Evolutionary conservation across 2,329 filamentous ascomycete genomes (phyloP).

Genomic region (Ramularia endophylla): DNA sequence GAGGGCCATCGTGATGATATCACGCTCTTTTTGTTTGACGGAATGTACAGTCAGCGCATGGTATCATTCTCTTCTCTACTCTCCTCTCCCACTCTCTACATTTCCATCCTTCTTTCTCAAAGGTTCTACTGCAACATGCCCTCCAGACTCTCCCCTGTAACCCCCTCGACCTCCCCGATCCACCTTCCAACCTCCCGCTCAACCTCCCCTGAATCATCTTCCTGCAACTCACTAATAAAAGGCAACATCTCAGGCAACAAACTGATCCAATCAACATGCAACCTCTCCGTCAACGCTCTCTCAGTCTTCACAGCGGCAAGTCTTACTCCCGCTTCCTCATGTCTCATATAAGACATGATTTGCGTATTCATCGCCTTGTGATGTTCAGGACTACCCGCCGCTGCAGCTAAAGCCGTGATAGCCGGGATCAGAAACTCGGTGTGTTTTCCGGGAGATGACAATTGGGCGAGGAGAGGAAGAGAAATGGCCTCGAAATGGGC

Average conservation of each 20-base stretch:
- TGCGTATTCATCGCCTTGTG: constrained; percentile 80
- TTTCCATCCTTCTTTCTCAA: too few species aligned
- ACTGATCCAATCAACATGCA: constrained; percentile 91
- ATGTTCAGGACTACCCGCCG: constrained; percentile 79
- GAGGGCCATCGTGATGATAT: too few species aligned
- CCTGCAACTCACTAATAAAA: constrained; percentile 89
- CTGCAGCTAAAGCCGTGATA: constrained; percentile 71
- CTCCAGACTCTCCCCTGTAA: constrained; percentile 85
- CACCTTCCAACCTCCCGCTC: constrained; percentile 84
- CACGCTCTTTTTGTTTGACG: too few species aligned
- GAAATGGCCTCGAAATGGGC: constrained; percentile 74
- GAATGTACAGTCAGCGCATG: too few species aligned
- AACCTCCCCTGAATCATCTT: constrained; percentile 92
- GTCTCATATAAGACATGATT: constrained; percentile 72
- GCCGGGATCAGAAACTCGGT: constrained; percentile 57
- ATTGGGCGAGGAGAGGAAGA: constrained; percentile 61
- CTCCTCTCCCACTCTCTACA: neutral
- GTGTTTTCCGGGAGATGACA: constrained; percentile 34
- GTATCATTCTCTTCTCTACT: too few species aligned
- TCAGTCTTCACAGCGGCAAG: constrained; percentile 78
- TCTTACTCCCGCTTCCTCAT: constrained; percentile 64
- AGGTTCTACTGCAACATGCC: constrained; percentile 65
- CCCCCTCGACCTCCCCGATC: constrained; percentile 84
- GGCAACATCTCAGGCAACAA: constrained; percentile 94
- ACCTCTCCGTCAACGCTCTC: constrained; percentile 59